Base-by-base conservation (phyloP, 2,329 filamentous ascomycete genomes). In the Macrophomina phaseolina region DNA sequence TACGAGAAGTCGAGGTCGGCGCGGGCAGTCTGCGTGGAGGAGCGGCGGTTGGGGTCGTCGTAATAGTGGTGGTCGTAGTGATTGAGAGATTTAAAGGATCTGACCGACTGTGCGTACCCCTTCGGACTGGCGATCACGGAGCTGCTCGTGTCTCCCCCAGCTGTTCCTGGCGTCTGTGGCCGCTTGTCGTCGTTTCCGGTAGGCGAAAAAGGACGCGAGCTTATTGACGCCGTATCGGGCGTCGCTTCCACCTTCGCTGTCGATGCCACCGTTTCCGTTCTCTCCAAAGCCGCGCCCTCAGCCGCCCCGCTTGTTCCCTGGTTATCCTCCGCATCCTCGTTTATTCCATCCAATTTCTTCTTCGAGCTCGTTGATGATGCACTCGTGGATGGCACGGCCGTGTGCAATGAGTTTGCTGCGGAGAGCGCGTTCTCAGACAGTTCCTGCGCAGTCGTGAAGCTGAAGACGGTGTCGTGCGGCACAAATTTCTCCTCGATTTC, bases 341-440 rank as follows among this genome's bases (percentile, higher is more conserved):
- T 89, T 76, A 98, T 97, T 80, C 97, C 94, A 81, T 94, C 90
- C 72, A 98, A 82, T 71, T 92, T 89, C 73, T 90, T 87, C 67
- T 91, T 88, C 70, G 93, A 83, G 5, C 93, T 96, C 75, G 91
- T 93, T 58, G 88, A 91, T 62, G 58, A 62, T 45, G 58, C 58
- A 32, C 91, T 93, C 71, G 90, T 92, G 23, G 94, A 97, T 46
- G 90, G 91, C 12, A 92, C 92, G 7, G 93, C 92, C 46, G 94
- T 91, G 79, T 97, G 93, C 64, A 97, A 83, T 51, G 93, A 93
- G 79, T 94, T 97, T 64, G 92, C 92, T 38, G 93, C 89, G 9
- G 93, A 94, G 64, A 99, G 86, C 70, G 92, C 91, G 68, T 91
- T 90, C 77, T 99, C 95, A 75, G 90, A 94, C 67, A 99, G 86